These are phyloP conservation scores for Fraxinus cuspidata DNA, from an alignment of 257 asterid genomes.

Conservation along the genomic window DNA sequence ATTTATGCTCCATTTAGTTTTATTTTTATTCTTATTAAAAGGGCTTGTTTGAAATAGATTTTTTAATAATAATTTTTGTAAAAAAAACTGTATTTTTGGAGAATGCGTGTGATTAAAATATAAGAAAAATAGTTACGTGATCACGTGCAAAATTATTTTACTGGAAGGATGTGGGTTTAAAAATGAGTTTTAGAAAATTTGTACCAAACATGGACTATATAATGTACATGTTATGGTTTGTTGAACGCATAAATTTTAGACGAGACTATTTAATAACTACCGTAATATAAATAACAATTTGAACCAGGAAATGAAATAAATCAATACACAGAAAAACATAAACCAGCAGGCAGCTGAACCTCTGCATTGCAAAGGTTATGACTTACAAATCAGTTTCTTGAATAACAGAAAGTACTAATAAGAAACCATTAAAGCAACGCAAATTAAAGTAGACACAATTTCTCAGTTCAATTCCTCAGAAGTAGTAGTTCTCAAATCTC, in stretches of 20 bases:
- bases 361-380: background rate
- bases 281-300: too few relatives aligned
- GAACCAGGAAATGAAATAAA: too few relatives aligned
- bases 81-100: too few relatives aligned
- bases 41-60: background rate
- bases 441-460: too few relatives aligned
- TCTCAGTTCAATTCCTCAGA: background rate
- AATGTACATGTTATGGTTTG: background rate
- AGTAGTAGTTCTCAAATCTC: slow-evolving; percentile 30
- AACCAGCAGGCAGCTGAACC: background rate
- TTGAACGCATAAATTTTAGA: background rate
- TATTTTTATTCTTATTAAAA: background rate
- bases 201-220: too few relatives aligned
- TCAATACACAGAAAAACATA: background rate
- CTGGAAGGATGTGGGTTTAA: too few relatives aligned
- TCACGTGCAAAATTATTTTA: too few relatives aligned
- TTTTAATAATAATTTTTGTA: too few relatives aligned
- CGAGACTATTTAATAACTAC: background rate
- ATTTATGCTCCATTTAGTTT: background rate
- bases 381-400: background rate
- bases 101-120: too few relatives aligned
- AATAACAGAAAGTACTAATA: background rate
- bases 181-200: too few relatives aligned
- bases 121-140: too few relatives aligned
- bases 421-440: background rate